Conservation (phyloP, 2,329 filamentous ascomycete genomes). For the Claviceps cyperi region DNA sequence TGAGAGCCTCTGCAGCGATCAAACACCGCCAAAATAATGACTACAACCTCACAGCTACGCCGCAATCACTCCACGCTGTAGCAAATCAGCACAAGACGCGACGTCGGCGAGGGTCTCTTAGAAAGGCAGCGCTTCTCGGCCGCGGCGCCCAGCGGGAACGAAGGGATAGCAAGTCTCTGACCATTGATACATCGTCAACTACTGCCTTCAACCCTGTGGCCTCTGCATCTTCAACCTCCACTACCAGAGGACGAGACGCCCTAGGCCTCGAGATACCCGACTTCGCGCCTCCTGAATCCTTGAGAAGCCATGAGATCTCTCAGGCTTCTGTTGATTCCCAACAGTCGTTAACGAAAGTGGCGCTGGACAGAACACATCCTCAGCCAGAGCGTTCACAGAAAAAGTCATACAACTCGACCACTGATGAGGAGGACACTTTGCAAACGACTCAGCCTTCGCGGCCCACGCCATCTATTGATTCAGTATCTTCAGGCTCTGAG, state of each 20-base stretch:
- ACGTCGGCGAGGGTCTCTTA: constrained; percentile 67
- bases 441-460: constrained; percentile 42
- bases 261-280: constrained; percentile 35
- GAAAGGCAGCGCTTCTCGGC: constrained; percentile 74
- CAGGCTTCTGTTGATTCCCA: constrained; percentile 12
- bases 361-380: constrained; percentile 1
- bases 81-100: constrained; percentile 37
- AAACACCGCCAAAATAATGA: constrained; percentile 16
- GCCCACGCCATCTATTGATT: constrained; percentile 25
- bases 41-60: constrained; percentile 19
- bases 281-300: constrained; percentile 29
- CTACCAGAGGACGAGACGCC: constrained; percentile 15
- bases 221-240: constrained; percentile 10
- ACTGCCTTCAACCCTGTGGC: constrained; percentile 10
- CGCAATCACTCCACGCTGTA: constrained; percentile 12
- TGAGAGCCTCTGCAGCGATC: constrained; percentile 31
- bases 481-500: constrained; percentile 43
- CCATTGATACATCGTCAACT: constrained; percentile 25
- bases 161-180: constrained; percentile 34
- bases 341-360: constrained; percentile 9
- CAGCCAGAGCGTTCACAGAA: constrained; percentile 12
- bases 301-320: constrained; percentile 29
- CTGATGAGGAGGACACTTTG: constrained; percentile 68
- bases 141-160: constrained; percentile 51
- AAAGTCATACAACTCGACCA: constrained; percentile 44